Evolutionary conservation across 2,329 filamentous ascomycete genomes (phyloP), one percentile per base, ranked within the genome.

Genomic region (Cercospora sesami): DNA sequence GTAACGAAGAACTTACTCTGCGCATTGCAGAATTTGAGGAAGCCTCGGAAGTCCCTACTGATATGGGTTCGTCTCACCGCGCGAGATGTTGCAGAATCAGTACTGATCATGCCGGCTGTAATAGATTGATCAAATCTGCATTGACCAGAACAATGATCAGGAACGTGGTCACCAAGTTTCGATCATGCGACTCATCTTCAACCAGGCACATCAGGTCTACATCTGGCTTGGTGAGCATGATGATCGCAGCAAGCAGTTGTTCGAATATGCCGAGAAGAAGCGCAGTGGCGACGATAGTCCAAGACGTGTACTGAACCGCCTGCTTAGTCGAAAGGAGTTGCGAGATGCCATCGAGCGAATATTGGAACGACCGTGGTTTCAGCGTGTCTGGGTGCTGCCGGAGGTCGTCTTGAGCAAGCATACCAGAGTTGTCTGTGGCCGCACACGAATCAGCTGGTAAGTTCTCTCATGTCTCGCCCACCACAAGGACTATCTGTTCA

Each of bases 141-240:
- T 80, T 59, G 77, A 80, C 39, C 78, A 80, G 64, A 60, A 69
- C 1, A 74, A 79, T 66, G 57, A 70, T 21, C 55, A 62, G 5
- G 78, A 80, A 51, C 75, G 76, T 21, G 72, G 68, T 4, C 69
- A 75, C 23, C 78, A 80, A 67, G 76, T 80, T 5, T 72, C 71
- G 3, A 75, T 80, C 30, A 80, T 80, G 77, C 73, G 76, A 9
- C 61, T 76, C 4, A 78, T 80, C 42, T 80, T 77, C 72, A 70
- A 65, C 23, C 65, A 70, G 48, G 70, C 74, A n/a, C 68, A 69
- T 36, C 68, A 74, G 60, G 70, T 75, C 26, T 70, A 73, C 8
- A 68, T 73, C n/a, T 77, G 75, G 73, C 71, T 77, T 5, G 75
- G 75, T 5, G 73, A 76, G n/a, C 69, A 67, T 14, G 74, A 73